A percentile compares a stretch with the other conserved stretches of the same genome.
Conservation (phyloP, 176 grass and related monocot species). For the Ensete glaucum region DNA sequence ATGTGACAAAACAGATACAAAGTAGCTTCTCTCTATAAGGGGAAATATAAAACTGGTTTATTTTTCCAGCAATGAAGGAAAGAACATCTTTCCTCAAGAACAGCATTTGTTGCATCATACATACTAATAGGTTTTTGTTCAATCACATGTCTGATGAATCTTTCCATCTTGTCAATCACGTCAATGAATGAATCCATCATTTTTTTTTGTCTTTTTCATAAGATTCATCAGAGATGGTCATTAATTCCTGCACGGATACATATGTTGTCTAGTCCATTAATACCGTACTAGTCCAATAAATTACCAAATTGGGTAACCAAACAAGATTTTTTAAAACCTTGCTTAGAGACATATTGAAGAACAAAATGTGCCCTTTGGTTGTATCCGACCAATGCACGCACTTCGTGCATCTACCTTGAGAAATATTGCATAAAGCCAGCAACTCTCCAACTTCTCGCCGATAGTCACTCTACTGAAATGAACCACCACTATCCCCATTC, state of each 20-base stretch:
- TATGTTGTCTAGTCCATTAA: too few relatives aligned
- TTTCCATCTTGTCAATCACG: slow-evolving; percentile 40
- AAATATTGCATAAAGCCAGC: slow-evolving; percentile 37
- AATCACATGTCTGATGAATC: slow-evolving; percentile 40
- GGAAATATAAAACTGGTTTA: too few relatives aligned
- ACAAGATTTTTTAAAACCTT: neutral
- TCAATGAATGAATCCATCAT: slow-evolving; percentile 63
- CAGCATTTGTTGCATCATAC: too few relatives aligned
- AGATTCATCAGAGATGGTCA: slow-evolving; percentile 48
- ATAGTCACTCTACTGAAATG: slow-evolving; percentile 75
- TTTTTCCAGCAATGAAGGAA: too few relatives aligned
- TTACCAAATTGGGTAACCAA: too few relatives aligned
- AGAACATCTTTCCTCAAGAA: too few relatives aligned
- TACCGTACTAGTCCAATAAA: too few relatives aligned
- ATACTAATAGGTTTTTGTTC: slow-evolving; percentile 32
- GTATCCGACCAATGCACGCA: slow-evolving; percentile 46
- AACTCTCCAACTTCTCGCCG: slow-evolving; percentile 72
- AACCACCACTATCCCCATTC: slow-evolving; percentile 79
- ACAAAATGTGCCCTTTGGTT: slow-evolving; percentile 65
- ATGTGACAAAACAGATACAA: too few relatives aligned
- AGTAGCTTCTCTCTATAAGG: too few relatives aligned
- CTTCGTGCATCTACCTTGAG: slow-evolving; percentile 29
- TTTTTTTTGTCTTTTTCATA: slow-evolving; percentile 44
- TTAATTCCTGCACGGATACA: slow-evolving; percentile 28
- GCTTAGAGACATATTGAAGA: slow-evolving; percentile 55